A percentile compares a stretch with the other conserved stretches of the same genome.
Conservation (phyloP, 2,329 filamentous ascomycete species). For the Teratosphaeria destructans region DNA sequence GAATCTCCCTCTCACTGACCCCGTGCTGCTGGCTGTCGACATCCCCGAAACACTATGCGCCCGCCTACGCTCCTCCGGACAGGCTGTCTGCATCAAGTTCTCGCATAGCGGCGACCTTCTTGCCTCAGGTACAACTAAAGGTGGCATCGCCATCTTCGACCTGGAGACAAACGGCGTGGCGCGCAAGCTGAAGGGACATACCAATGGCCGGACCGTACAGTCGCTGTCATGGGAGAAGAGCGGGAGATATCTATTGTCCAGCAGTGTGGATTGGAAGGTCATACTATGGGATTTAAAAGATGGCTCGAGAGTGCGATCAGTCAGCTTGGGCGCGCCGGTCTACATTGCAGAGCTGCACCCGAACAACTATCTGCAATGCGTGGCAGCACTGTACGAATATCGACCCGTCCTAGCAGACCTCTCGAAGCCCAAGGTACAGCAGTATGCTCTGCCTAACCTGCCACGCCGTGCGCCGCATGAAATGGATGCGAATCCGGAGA, state of each 20-base stretch:
- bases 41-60: conserved; percentile 85
- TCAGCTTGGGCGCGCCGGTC: conserved; percentile 84
- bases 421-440: conserved; percentile 49
- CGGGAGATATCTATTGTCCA: conserved; percentile 81
- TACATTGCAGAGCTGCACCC: conserved; percentile 96
- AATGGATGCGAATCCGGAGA: conserved; percentile 64
- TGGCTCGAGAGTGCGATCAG: conserved; percentile 62
- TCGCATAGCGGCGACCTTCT: conserved; percentile 91
- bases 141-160: conserved; percentile 91
- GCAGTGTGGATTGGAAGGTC: conserved; percentile 92
- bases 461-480: conserved; percentile 65
- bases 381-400: conserved; percentile 88
- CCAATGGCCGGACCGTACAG: conserved; percentile 66
- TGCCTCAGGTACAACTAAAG: conserved; percentile 81
- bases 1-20: conserved; percentile 54
- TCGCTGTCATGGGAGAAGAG: conserved; percentile 91
- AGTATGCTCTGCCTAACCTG: conserved; percentile 62
- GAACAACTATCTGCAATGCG: conserved; percentile 74
- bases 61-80: conserved; percentile 61
- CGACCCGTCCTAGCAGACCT: conserved; percentile 76
- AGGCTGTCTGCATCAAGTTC: conserved; percentile 66
- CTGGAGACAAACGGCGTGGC: conserved; percentile 95
- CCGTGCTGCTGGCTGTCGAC: conserved; percentile 64
- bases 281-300: conserved; percentile 87
- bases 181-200: conserved; percentile 86